Evolutionary conservation across 2,329 filamentous ascomycete species (phyloP), one percentile per base, ranked within the genome.

Genomic region (Aspergillus sp.): DNA sequence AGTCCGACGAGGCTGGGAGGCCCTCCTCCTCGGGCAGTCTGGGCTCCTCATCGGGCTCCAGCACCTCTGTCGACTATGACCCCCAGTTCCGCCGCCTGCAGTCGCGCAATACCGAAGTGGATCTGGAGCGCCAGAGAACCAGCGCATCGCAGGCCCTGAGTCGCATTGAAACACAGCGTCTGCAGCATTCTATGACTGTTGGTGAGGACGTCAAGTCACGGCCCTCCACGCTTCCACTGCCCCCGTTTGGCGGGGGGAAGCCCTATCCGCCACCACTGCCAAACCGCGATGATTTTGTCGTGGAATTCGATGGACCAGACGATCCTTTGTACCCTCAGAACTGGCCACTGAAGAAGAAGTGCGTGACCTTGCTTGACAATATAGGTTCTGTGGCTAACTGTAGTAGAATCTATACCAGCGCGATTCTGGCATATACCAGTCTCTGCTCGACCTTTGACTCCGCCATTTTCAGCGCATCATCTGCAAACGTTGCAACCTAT

Each of bases 381-480:
- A 23, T 48, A n/a, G 57, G 12, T 6, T 44, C 70, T 64, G 35
- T 62, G 72, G 12, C 55, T 64, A 68, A 31, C 27, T 8, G 1
- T 11, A 3, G 3, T 82, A 78, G 45, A 79, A 80, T 2, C 82
- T n/a, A 67, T 63, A 4, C 66, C 63, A n/a, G 53, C 64, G 31
- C 67, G 83, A 56, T 72, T 50, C 64, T 75, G 14, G 67, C 66
- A 33, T 86, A 79, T 59, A 82, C 81, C 9, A 84, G 83, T 2
- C 73, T 86, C 43, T 75, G 77, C 17, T 77, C 82, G 1, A 80
- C 83, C 4, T 85, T 85, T 60, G 77, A 77, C 1, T 71, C 68
- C 2, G 87, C 84, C 72, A 85, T 90, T 67, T 90, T 90, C 75
- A 89, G 87, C 3, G 76, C 84, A 27, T 87, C 87, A 5, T 89